Conservation (phyloP, 2,329 filamentous ascomycete genomes). For the Graphium sp. region DNA sequence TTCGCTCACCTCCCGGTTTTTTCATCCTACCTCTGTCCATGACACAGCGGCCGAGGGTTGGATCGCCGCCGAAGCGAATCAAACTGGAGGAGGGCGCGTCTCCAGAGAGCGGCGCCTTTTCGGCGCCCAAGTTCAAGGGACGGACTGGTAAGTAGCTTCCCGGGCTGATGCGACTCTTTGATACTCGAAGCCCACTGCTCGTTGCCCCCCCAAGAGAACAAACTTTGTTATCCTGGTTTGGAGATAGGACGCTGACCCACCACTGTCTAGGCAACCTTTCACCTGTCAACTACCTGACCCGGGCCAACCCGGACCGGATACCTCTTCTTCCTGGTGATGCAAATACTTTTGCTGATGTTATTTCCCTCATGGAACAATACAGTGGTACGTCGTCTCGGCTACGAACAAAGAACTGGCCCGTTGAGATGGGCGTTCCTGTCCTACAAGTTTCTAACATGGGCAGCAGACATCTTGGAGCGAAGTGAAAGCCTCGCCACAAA, state of each 20-base stretch:
- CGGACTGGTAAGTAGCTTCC: no score
- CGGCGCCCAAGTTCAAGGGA: no score
- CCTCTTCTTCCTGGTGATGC: conserved; percentile 33
- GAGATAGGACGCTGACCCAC: background rate
- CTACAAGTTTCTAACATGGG: background rate
- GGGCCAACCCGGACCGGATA: conserved; percentile 23
- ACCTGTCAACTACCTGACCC: conserved; percentile 35
- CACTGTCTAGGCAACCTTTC: conserved; percentile 4
- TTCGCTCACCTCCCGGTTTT: no score
- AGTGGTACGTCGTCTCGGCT: conserved; percentile 32
- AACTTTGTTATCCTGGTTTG: background rate
- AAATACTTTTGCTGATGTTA: conserved; percentile 57
- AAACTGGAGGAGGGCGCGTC: no score
- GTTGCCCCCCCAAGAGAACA: no score
- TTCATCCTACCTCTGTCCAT: no score
- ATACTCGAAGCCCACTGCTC: no score
- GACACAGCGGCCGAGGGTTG: no score
- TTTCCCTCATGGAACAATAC: conserved; percentile 61
- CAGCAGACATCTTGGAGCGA: conserved; percentile 34
- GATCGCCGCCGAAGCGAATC: no score
- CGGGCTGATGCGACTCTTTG: no score
- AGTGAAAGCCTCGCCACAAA: conserved; percentile 80
- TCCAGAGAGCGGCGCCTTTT: no score
- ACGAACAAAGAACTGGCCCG: conserved; percentile 20
- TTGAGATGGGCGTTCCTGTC: background rate